Base-by-base conservation (phyloP, 2,329 filamentous ascomycete genomes). In the Penicillium sp. region DNA sequence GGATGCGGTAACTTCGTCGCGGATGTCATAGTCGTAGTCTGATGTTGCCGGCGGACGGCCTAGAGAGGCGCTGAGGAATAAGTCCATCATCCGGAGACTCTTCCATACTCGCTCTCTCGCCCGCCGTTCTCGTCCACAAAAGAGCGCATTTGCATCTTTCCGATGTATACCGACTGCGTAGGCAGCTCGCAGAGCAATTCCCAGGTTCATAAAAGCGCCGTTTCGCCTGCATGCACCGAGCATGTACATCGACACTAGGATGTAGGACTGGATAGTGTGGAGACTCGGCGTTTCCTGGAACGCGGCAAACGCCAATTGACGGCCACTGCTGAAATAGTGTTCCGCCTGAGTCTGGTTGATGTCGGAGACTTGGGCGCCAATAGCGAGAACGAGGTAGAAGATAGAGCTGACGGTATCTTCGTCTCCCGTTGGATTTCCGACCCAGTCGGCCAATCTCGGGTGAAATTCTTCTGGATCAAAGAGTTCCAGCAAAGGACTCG, bases 41-140 rank as follows among this genome's bases (percentile, higher is more conserved):
- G 74, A 76, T 1, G 74, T 77, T 3, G 75, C 74, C 5, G 76
- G 74, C 9, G 76, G 76, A n/a, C 76, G 69, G 6, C 76, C 76
- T 7, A 78, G 58, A 1, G 73, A 69, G 20, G 71, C 74, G 52
- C 74, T 77, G 49, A 78, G 72, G 29, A 76, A 74, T 42, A 77
- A 63, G 47, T 78, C 76, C 40, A 77, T 68, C 42, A 77, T 72
- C 2, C 75, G 70, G 4, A 78, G 61, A 52, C 74, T 77, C 56
- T 75, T 77, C 75, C 75, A 78, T 16, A 77, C 73, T 3, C 74
- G 69, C 50, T 77, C 74, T 45, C 75, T 63, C 4, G 71, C 67
- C 23, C 64, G 55, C 41, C 68, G 65, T 36, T 72, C 69, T 2
- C 68, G 58, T 1, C 59, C 56, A 24, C 73, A 74, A 50, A 76